Evolutionary conservation across 1,284 basidiomycete species (phyloP).

Genomic region (Leccinum laetum): DNA sequence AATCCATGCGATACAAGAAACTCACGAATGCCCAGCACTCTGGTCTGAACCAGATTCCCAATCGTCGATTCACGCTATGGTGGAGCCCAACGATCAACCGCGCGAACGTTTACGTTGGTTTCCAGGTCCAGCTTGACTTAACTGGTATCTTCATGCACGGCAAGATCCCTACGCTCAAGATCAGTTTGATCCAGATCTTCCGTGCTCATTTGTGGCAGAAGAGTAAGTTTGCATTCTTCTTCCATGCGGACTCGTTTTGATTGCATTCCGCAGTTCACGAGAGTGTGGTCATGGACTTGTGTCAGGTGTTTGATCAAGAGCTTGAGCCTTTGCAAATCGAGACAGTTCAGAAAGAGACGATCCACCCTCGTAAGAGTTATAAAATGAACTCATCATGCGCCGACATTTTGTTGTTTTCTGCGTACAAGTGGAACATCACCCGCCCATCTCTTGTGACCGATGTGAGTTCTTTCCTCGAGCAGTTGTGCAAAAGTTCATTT

Average conservation of each 20-base stretch:
- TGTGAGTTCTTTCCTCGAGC: conserved; percentile 42
- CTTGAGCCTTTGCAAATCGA: conserved; percentile 98
- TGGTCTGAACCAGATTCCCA: conserved; percentile 98
- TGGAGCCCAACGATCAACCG: conserved; percentile 99
- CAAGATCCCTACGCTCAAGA: conserved; percentile 97
- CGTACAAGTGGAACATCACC: conserved; percentile 99
- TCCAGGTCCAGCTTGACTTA: conserved; percentile 98
- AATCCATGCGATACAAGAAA: conserved; percentile 98
- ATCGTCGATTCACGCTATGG: conserved; percentile 99
- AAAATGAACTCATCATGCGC: conserved; percentile 99
- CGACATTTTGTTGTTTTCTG: conserved; percentile 96
- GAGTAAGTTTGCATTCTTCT: conserved; percentile 50
- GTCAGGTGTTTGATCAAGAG: conserved; percentile 99
- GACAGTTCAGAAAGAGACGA: conserved; percentile 99
- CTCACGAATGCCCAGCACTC: conserved; percentile 95
- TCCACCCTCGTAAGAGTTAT: conserved; percentile 99
- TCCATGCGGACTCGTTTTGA: conserved; percentile 11
- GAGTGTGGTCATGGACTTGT: conserved; percentile 97
- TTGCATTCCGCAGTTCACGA: conserved; percentile 59
- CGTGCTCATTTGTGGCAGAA: conserved; percentile 99
- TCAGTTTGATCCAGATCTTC: conserved; percentile 99
- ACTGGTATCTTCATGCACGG: conserved; percentile 98
- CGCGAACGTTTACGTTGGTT: conserved; percentile 99
- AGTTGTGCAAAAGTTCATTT: conserved; percentile 5
- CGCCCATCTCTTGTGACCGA: conserved; percentile 96